Evolutionary conservation across 208 protist species (phyloP), one percentile per base, ranked within the genome.

Genomic region (Angomonas deanei): DNA sequence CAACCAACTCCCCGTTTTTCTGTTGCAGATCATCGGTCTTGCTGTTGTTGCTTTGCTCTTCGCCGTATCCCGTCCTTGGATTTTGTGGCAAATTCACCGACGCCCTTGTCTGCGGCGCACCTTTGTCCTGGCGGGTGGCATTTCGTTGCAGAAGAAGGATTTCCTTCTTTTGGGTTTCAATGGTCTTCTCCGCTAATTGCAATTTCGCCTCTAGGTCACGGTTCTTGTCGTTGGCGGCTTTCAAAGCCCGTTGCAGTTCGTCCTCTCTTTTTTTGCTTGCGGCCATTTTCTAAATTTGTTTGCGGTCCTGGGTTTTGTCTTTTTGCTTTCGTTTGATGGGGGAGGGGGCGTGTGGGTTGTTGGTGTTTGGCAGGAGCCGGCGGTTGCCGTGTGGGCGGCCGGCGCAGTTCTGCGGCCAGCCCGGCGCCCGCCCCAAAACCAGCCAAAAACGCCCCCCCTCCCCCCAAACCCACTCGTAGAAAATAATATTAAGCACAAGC

Each of bases 1-100:
- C 38, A 5, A 96, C 36, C 15, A 98, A 49, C 28, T 95, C 90
- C 27, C 73, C 53, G 68, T 92, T 96, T 66, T 96, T 82, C 23
- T 63, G 39, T 24, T 62, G 33, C 1, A 97, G 68, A 36, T 57
- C 59, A 21, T 73, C 67, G 48, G 72, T 70, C 30, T 89, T 80
- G 1, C 42, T 52, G 50, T 70, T 27, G n/a, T 67, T 34, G 31
- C 52, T 57, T n/a, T n/a, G n/a, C n/a, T n/a, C n/a, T n/a, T n/a
- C n/a, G n/a, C n/a, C n/a, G n/a, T n/a, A n/a, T n/a, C n/a, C n/a
- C n/a, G n/a, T n/a, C n/a, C n/a, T n/a, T n/a, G n/a, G n/a, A n/a
- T n/a, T n/a, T n/a, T n/a, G n/a, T n/a, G n/a, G n/a, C n/a, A n/a
- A n/a, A n/a, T n/a, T n/a, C n/a, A n/a, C n/a, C n/a, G n/a, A n/a